A percentile compares a stretch with the other conserved stretches of the same genome.
Conservation (phyloP, 2,329 filamentous ascomycete genomes). For the Fusarium verrucosum region DNA sequence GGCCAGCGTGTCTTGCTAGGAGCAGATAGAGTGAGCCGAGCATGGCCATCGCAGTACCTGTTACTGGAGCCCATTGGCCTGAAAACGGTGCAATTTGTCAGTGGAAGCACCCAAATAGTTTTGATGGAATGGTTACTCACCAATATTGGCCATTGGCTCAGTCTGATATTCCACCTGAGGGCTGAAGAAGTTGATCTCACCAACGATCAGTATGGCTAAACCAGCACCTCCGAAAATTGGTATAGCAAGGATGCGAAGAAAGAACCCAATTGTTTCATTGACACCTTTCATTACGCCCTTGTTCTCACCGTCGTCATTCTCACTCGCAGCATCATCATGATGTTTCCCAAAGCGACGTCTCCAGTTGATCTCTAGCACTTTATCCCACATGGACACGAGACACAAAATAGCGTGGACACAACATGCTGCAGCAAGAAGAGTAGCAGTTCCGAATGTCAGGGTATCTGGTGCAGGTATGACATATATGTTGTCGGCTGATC, state of each 20-base stretch:
- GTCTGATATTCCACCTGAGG: constrained; percentile 64
- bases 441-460: constrained; percentile 67
- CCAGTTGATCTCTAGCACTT: constrained; percentile 71
- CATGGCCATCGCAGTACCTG: constrained; percentile 65
- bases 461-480: constrained; percentile 66
- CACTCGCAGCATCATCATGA: constrained; percentile 30
- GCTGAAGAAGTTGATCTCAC: constrained; percentile 72
- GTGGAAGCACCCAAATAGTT: fast-evolving
- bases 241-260: constrained; percentile 65
- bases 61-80: constrained; percentile 70
- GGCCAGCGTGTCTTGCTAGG: constrained; percentile 46
- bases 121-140: constrained; percentile 48
- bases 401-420: constrained; percentile 72
- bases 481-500: constrained; percentile 68
- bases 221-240: constrained; percentile 68
- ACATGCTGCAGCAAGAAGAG: constrained; percentile 69
- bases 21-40: constrained; percentile 67
- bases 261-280: constrained; percentile 63
- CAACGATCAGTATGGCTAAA: constrained; percentile 66
- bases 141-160: constrained; percentile 69
- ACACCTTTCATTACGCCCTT: constrained; percentile 61
- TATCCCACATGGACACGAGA: constrained; percentile 69
- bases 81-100: background rate
- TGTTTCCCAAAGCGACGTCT: constrained; percentile 51
- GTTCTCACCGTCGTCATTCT: constrained; percentile 60